Percentiles rank a stretch among this genome's conserved stretches.
Evolutionary conservation across 176 grass and related monocot genomes (phyloP).

Genomic region (Tillandsia fasciculata): DNA sequence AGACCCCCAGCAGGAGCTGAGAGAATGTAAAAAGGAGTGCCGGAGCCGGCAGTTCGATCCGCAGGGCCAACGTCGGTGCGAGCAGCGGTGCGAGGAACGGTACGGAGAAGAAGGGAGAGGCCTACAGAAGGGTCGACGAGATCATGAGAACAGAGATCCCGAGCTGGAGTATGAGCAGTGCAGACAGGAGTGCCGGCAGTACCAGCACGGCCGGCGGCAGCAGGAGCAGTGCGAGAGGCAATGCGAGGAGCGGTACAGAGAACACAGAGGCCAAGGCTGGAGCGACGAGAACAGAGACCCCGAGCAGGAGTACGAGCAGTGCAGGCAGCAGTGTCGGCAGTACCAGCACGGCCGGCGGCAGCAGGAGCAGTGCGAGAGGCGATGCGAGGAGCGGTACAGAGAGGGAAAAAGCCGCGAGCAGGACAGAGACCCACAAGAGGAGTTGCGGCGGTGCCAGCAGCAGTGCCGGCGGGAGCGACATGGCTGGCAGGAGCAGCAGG

Average conservation of each 20-base stretch:
- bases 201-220: background rate
- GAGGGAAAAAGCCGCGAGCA: background rate
- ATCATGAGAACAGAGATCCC: background rate
- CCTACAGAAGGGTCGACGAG: background rate
- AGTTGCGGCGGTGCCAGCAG: background rate
- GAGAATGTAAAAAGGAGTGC: background rate
- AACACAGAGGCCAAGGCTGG: no score
- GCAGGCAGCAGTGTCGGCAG: background rate
- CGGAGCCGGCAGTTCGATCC: background rate
- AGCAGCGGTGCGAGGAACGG: background rate
- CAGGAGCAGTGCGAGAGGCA: background rate
- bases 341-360: background rate
- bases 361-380: background rate
- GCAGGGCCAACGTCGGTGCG: background rate
- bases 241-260: background rate
- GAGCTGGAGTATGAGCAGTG: background rate
- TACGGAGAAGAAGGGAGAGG: background rate
- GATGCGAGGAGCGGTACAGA: background rate
- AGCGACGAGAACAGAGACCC: no score
- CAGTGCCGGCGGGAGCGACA: background rate
- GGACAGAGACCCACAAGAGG: background rate
- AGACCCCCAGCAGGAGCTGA: background rate
- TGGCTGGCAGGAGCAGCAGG: background rate
- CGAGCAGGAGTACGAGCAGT: background rate
- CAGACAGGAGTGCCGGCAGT: background rate